Base-by-base conservation (phyloP, 1,284 basidiomycete species). In the Athelia psychrophila region DNA sequence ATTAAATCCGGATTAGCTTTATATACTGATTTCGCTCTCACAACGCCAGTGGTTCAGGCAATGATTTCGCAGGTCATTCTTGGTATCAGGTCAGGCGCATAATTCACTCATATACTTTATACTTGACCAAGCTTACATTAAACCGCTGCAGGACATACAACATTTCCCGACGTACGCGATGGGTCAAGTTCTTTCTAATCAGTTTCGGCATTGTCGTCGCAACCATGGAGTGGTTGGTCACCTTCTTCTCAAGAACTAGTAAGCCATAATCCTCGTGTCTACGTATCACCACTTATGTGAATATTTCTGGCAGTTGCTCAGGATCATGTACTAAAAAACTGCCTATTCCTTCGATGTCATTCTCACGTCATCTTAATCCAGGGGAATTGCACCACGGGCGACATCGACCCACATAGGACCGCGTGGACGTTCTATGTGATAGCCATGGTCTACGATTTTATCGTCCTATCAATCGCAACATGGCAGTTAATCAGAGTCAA, bases 391-490 rank as follows among this genome's bases (percentile, higher is more conserved):
- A 66, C 65, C 3, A 64, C 70, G 3, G 72, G 65, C 6, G 69
- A 69, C 54, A 22, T 33, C 13, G 56, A 59, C 5, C 44, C 58
- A 0, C 50, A 54, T 27, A 52, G 54, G 0, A 63, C 64, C 1
- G 67, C 63, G n/a, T 78, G 75, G 76, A 15, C 67, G 12, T 77
- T 68, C 58, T 77, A 78, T 52, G 53, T 77, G 3, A 42, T 67
- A 12, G 60, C 67, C 9, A 77, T 77, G 61, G 13, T 64, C 12
- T 78, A 68, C 60, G 75, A 77, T 48, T 50, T 65, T 2, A 56
- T 68, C 27, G 64, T 69, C 2, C 50, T 77, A 19, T 49, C 59
- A 4, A 55, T 78, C 22, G 71, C 76, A 16, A 67, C 68, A 46
- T 35, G 32, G 19, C 42, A 38, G n/a, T 23, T 32, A 22, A 18